Base-by-base conservation (phyloP, 1,139 yeast species). In the Lodderomyces orthopsilosis region DNA sequence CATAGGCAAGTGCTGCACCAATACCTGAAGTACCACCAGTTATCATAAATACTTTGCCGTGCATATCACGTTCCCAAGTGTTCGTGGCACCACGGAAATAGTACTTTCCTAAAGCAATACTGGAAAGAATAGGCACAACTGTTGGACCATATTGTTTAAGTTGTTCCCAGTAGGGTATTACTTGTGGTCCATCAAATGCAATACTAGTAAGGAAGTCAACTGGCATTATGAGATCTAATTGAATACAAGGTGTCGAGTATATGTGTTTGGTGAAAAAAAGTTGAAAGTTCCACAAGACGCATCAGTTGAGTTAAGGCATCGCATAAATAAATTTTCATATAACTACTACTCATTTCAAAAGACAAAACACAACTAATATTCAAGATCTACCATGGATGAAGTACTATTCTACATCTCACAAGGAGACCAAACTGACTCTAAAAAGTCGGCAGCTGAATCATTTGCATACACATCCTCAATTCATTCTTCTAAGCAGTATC, bases 11-110 rank as follows among this genome's bases (percentile, higher is more conserved):
- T 4, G 79, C 76, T 0, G 94, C 86, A 0, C 98, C 98, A 46
- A 89, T 62, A 0, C 98, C 98, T 2, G 94, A 76, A 0, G 98
- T 93, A 1, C 95, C 98, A 6, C 98, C 96, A 0, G 79, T 73
- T 9, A 73, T 55, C 40, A 93, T 70, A 53, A 80, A 87, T 9
- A 93, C 98, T 54, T 85, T 81, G 2, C 98, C 97, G 58, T 93
- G 96, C 63, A 93, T 67, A 50, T 90, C 91, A 46, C 97, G 74
- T 51, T 88, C 95, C 95, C 96, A 90, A 0, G 90, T 85, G 62
- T 90, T 93, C 19, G 75, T 54, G 1, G 88, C 63, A 2, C 98
- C 98, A 33, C 83, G 76, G 55, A 85, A 83, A 65, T 85, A 88
- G 59, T 79, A 79, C 59, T 91, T 91, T 41, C 79, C 45, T 1